Percentiles rank a stretch among this genome's conserved stretches.
Evolutionary conservation across 2,329 filamentous ascomycete species (phyloP).

Genomic region (Xylaria sp.): DNA sequence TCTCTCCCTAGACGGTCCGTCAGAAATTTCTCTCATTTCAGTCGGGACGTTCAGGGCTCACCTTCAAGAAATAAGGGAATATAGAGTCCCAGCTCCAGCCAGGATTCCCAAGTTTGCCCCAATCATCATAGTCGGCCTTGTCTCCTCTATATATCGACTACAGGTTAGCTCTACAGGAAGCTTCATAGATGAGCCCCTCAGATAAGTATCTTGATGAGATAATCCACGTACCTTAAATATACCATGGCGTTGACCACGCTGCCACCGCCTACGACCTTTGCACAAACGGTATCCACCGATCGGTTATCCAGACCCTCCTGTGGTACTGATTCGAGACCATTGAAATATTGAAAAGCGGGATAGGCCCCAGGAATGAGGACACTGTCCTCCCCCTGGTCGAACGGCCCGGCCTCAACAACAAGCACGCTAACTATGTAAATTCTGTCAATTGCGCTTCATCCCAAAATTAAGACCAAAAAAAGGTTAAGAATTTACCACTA

Average conservation of each 20-base stretch:
- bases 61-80: conserved; percentile 55
- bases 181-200: not conserved
- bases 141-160: conserved; percentile 37
- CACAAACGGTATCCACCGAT: conserved; percentile 37
- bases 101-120: conserved; percentile 49
- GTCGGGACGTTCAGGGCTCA: conserved; percentile 26
- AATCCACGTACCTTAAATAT: conserved; percentile 42
- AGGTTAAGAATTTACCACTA: conserved; percentile 6
- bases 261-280: conserved; percentile 51
- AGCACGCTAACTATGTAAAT: conserved; percentile 32
- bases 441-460: conserved; percentile 12
- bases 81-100: conserved; percentile 52
- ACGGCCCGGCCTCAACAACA: conserved; percentile 37
- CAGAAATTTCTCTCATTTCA: not conserved
- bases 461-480: not conserved
- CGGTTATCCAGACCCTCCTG: conserved; percentile 43
- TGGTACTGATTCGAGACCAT: conserved; percentile 21
- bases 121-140: conserved; percentile 49
- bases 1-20: conserved; percentile 43
- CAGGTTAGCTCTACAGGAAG: not conserved
- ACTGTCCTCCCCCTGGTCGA: conserved; percentile 29
- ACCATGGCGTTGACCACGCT: conserved; percentile 53
- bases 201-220: conserved; percentile 3
- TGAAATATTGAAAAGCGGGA: conserved; percentile 30
- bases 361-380: conserved; percentile 33